Evolutionary conservation across 2,329 filamentous ascomycete genomes (phyloP), one percentile per base, ranked within the genome.

Genomic region (Endocalyx cinctus): DNA sequence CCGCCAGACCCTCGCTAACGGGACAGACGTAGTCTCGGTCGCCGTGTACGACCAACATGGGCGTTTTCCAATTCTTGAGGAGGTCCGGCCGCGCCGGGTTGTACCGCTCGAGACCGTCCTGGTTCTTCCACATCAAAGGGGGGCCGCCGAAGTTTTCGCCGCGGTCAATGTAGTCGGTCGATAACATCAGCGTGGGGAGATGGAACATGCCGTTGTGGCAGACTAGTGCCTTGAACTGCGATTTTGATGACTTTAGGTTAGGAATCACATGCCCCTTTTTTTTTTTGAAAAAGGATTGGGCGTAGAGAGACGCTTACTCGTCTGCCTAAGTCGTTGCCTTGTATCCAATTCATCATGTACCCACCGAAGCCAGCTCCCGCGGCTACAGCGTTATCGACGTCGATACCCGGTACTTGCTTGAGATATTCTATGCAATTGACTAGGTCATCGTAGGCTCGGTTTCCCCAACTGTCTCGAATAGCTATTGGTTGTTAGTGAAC

Each of bases 31-130:
- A 86, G 52, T 88, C 84, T 27, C 77, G 66, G 42, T 82, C 78
- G 43, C 72, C 80, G 60, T 87, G 84, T 25, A 88, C 79, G 38
- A 88, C 70, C 25, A 88, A 66, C 47, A 85, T 82, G 5, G 84
- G 84, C 2, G 82, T 60, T 11, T 60, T 62, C 43, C 83, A 88
- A 37, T 82, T 69, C 12, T 66, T 50, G 28, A 76, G 62, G 11
- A 68, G 58, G 30, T 62, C 54, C 2, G 58, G 52, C 2, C 64
- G 60, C 3, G 68, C 59, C 1, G 72, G 71, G 39, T 75, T 72
- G 58, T 62, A 77, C 31, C 62, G 61, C n/a, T 69, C 62, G 33
- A 72, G 62, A 37, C 66, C 64, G 7, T 64, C 60, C 13, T 58
- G 51, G 44, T 64, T 64, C 26, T 52, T 52, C 69, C 70, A 73